Base-by-base conservation (phyloP, 1,284 basidiomycete genomes). In the Ganoderma multipileum region DNA sequence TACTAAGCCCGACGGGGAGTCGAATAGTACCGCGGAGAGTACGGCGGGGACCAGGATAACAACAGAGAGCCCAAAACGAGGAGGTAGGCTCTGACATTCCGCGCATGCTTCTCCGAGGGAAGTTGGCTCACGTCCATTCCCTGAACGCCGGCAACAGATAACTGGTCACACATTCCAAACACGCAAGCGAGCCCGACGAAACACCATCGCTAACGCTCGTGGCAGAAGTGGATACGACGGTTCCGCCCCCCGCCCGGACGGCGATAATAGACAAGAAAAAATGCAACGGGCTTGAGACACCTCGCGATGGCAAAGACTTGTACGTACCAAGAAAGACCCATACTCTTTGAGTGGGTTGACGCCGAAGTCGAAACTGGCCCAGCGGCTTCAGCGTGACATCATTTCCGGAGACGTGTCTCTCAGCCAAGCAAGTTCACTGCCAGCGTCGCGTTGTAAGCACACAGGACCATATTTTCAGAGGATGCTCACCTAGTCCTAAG, bases 11-110 rank as follows among this genome's bases (percentile, higher is more conserved):
- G 0, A 76, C 78, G 3, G 69, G 78, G 26, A 82, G 76, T 71
- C 63, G 64, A 76, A 75, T 64, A 86, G 85, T 71, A 86, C 84
- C 2, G 86, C 88, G 0, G 85, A 63, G 20, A 76, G 76, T 20
- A 74, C 73, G 74, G 63, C 68, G 3, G 75, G 74, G 8, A 74
- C 74, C 64, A 74, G 36, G 41, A 44, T 5, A 47, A n/a, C 7
- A 47, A n/a, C 7, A n/a, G 20, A 70, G 1, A 33, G 63, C 12
- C n/a, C 7, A 11, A 50, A 11, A 26, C 14, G 12, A 12, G 11
- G 47, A 26, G 9, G n/a, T 28, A 30, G 55, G 55, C 33, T 54
- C 52, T 28, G n/a, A 9, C 8, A 3, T 30, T 28, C 26, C 3
- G 26, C 20, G 11, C n/a, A 11, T 47, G 20, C 20, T 47, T 23